Base-by-base conservation (phyloP, 1,284 basidiomycete genomes). In the Ceratobasidium sp. region DNA sequence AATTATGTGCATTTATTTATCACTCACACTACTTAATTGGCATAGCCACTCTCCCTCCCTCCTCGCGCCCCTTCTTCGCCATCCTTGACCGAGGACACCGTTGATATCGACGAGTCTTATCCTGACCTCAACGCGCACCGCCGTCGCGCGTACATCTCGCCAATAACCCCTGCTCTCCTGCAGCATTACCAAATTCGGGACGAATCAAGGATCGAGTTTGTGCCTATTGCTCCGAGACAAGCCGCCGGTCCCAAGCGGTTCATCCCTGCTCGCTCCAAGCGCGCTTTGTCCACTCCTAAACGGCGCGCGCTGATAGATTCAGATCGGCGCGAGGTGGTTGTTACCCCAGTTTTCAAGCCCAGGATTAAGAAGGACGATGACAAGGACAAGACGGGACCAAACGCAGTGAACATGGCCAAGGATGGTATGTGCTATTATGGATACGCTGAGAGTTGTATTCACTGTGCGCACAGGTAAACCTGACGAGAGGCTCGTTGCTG, bases 51-150 rank as follows among this genome's bases (percentile, higher is more conserved):
- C 40, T 73, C 70, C 28, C 67, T 69, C 49, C 49, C 67, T 18
- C 42, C 58, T 51, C 70, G 58, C 15, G 13, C 40, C 58, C 15
- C 70, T 26, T 53, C 51, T 18, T 73, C 70, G 18, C 26, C 67
- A 13, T n/a, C 49, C 18, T 53, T 9, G 10, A 33, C 33, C 23
- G 39, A 58, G 18, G 40, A n/a, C 2, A 10, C 12, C 18, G 42
- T 49, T n/a, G 70, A 73, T 23, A 73, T 73, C 28, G 70, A 73
- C 28, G 70, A 60, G 42, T 23, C 70, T 23, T 56, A 61, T 33
- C 70, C 70, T 42, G 42, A 73, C 18, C 70, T 73, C 20, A 20
- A 49, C 5, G 58, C 70, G 0, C 70, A 73, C 58, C 39, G 55
- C 23, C 70, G 58, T n/a, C 56, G 56, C 4, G 70, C 70, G 20